Conservation (phyloP, 1,284 basidiomycete species). For the Afroboletus lepidellus region DNA sequence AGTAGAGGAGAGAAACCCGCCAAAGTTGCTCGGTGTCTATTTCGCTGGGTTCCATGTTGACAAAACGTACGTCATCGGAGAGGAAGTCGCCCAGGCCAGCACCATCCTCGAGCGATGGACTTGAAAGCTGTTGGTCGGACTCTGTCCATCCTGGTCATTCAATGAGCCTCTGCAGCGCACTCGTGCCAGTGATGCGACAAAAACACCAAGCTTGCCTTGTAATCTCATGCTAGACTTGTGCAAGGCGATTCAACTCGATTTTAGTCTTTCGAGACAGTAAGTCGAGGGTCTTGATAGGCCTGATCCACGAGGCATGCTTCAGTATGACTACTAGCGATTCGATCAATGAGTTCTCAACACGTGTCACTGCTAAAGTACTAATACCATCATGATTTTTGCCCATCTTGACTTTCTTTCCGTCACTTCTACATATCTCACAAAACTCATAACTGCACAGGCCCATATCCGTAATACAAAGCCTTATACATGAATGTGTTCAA, state of each 20-base stretch:
- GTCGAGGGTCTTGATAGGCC: too few species aligned
- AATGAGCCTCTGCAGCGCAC: background rate
- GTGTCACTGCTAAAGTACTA: too few species aligned
- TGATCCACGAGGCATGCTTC: background rate
- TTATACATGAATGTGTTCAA: too few species aligned
- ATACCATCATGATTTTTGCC: too few species aligned
- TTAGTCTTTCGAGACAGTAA: background rate
- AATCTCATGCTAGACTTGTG: background rate
- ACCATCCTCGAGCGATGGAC: background rate
- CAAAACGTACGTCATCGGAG: background rate
- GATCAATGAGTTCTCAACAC: too few species aligned
- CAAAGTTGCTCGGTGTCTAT: background rate
- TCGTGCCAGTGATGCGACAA: too few species aligned
- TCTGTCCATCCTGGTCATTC: background rate
- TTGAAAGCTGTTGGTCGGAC: background rate
- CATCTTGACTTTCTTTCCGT: too few species aligned
- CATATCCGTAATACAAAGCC: too few species aligned
- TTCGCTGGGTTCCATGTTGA: background rate
- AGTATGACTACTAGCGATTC: too few species aligned
- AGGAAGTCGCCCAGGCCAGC: background rate
- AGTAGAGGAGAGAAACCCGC: background rate
- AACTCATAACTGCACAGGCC: too few species aligned
- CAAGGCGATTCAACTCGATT: background rate
- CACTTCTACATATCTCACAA: too few species aligned
- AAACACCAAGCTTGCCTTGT: background rate